Evolutionary conservation across 257 asterid genomes (phyloP).

Genomic region (Ilex asprella): DNA sequence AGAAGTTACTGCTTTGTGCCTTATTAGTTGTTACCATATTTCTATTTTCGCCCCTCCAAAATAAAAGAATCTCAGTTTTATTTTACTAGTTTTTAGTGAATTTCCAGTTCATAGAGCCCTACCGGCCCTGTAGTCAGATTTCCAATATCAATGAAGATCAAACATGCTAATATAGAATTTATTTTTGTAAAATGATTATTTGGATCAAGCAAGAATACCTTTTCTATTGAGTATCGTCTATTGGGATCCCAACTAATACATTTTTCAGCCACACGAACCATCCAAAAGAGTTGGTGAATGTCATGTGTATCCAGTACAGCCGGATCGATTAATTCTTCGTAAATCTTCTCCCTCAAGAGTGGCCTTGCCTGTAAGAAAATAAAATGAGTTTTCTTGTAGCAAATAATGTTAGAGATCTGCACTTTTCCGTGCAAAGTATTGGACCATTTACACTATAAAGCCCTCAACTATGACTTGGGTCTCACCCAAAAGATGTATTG

Average conservation of each 20-base stretch:
- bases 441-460: too few species aligned
- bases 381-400: not conserved
- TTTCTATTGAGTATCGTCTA: conserved; percentile 40
- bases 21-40: too few species aligned
- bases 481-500: not conserved
- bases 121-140: too few species aligned
- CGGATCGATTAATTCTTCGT: conserved; percentile 46
- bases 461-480: not conserved
- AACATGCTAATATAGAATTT: not conserved
- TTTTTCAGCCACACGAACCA: conserved; percentile 38
- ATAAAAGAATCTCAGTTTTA: too few species aligned
- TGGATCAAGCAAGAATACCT: conserved; percentile 18
- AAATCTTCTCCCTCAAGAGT: conserved; percentile 29
- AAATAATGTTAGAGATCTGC: too few species aligned
- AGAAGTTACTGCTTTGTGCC: too few species aligned
- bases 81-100: too few species aligned
- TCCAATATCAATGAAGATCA: not conserved
- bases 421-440: too few species aligned
- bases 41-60: too few species aligned
- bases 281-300: conserved; percentile 45
- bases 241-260: conserved; percentile 50
- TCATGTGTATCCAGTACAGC: conserved; percentile 34
- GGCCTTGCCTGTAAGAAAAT: conserved; percentile 46
- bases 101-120: too few species aligned
- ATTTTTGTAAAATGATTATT: not conserved